phyloP scores from a whole-genome alignment of 805 yeast species.

The Ogataea siamensis region DNA sequence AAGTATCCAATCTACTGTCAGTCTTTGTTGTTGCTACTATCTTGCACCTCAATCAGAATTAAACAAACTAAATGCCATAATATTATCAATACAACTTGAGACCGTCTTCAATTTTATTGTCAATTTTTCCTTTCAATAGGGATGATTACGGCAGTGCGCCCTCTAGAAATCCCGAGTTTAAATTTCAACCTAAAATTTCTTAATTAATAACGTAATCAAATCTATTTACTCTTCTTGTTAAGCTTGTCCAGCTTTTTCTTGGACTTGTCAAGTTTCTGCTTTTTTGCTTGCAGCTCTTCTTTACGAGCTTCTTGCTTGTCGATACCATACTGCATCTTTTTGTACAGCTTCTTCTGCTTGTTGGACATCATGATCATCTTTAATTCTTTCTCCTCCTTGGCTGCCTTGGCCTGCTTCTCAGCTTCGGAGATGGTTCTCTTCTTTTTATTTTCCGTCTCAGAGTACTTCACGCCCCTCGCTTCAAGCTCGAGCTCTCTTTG shows the following conservation, averaged over 20 bases:
- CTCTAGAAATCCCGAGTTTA: background rate
- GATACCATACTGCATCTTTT: conserved; percentile 91
- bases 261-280: conserved; percentile 65
- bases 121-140: background rate
- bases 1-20: background rate
- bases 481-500: conserved; percentile 88
- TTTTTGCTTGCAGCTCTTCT: conserved; percentile 66
- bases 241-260: conserved; percentile 32
- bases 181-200: background rate
- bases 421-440: conserved; percentile 38
- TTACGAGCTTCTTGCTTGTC: conserved; percentile 77
- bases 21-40: background rate
- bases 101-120: background rate
- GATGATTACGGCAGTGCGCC: background rate
- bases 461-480: conserved; percentile 79
- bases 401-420: conserved; percentile 55
- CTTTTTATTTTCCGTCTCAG: conserved; percentile 50
- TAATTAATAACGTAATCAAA: background rate
- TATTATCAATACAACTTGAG: background rate
- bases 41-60: background rate
- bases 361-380: conserved; percentile 97
- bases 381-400: conserved; percentile 73
- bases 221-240: conserved; percentile 5
- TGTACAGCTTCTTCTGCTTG: conserved; percentile 90
- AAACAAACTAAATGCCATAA: conserved; percentile 1